A percentile compares a stretch with the other conserved stretches of the same genome.
These are phyloP conservation scores for Penicillium atrosanguineum DNA, from an alignment of 495 filamentous ascomycete species.

Conservation along the genomic window DNA sequence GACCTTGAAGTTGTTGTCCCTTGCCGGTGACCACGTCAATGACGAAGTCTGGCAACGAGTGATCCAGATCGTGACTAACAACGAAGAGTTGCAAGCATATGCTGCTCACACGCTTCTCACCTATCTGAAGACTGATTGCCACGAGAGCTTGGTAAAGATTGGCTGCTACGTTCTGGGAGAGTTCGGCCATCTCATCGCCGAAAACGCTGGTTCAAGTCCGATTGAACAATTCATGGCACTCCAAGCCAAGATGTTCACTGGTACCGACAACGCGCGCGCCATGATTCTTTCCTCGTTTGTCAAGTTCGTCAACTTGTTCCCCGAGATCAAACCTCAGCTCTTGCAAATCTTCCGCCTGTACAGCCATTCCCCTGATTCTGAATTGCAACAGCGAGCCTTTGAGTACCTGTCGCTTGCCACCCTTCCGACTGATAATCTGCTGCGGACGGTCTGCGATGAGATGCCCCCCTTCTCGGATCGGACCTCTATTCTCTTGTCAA, in stretches of 20 bases:
- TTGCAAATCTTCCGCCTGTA: conserved; percentile 86
- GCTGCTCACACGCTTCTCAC: conserved; percentile 88
- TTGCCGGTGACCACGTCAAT: conserved; percentile 97
- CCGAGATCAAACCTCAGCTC: conserved; percentile 96
- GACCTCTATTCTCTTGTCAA: conserved; percentile 83
- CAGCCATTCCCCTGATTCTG: conserved; percentile 92
- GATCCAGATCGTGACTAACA: conserved; percentile 99
- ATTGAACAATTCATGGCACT: conserved; percentile 97
- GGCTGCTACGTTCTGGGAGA: conserved; percentile 94
- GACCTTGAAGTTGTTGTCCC: conserved; percentile 87
- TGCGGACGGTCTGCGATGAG: conserved; percentile 95
- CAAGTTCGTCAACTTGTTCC: conserved; percentile 98
- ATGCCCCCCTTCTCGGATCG: conserved; percentile 99
- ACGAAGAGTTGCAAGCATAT: conserved; percentile 96
- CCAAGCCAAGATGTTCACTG: conserved; percentile 83
- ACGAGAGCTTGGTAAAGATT: conserved; percentile 96
- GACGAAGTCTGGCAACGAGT: conserved; percentile 99
- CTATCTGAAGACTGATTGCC: conserved; percentile 89
- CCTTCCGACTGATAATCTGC: conserved; percentile 82
- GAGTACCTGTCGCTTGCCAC: conserved; percentile 90
- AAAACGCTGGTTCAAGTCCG: conserved; percentile 86
- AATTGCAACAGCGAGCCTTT: conserved; percentile 93
- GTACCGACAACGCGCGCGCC: conserved; percentile 82
- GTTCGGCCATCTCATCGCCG: conserved; percentile 97
- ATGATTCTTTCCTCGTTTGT: conserved; percentile 94